Base-by-base conservation (phyloP, 306 rosid genomes). In the Trifolium subterraneum region DNA sequence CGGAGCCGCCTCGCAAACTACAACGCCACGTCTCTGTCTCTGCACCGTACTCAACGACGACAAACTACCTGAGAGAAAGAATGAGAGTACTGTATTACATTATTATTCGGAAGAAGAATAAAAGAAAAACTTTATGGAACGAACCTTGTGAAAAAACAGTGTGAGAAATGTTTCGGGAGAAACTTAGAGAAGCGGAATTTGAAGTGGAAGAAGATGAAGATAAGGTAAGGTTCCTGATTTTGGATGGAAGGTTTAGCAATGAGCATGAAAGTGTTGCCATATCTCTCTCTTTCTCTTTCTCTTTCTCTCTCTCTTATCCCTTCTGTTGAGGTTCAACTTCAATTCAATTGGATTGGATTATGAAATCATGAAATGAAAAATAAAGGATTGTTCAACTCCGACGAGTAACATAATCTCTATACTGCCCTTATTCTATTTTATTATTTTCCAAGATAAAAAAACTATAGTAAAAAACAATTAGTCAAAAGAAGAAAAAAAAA, bases 1-100 rank as follows among this genome's bases (percentile, higher is more conserved):
- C 0, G 99, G 86, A 41, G 89, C 86, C 3, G 82, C 96, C 79
- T 90, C 99, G 61, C 99, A 90, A 13, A 88, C 93, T 16, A 88
- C 93, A 41, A 80, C 73, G 6, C 83, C 74, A 39, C 68, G 86
- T 14, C 89, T 84, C 73, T 82, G 82, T 38, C 89, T 84, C 73
- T 82, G 82, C 42, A 55, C 55, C 1, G 76, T 38, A 45, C 84
- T 78, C 88, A 88, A 39, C 14, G 83, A 42, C 76, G 81, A 68
- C 33, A 29, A 29, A 78, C 60, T 68, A 75, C 95, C 98, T 91
- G 86, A 88, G 83, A 33, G 66, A 84, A 15, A 9, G 19, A 68
- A 58, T 22, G 33, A 48, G 19, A 56, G 39, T 68, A 14, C 20
- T 11, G 78, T 29, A 29, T 29, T 29, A 29, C 4, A n/a, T 29